Evolutionary conservation across 2,329 filamentous ascomycete species (phyloP), one percentile per base, ranked within the genome.

Genomic region (Thelonectria olida): DNA sequence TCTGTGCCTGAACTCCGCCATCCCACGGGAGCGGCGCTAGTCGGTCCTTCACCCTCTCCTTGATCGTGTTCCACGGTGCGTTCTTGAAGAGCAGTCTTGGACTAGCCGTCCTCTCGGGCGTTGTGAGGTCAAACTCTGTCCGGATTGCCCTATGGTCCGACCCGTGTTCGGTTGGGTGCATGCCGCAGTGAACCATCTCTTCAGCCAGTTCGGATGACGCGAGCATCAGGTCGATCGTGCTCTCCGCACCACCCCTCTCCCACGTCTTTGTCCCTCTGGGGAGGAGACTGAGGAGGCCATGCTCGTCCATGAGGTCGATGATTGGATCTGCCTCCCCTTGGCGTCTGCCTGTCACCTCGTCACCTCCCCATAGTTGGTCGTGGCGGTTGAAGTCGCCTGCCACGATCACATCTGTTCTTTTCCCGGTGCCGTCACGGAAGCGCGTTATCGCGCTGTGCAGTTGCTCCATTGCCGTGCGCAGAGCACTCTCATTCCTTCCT

Each of bases 301-400:
- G 70, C 36, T 77, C 67, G 61, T 59, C 73, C 64, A 79, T 79
- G 4, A 79, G 64, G 50, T 77, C 63, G 48, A 79, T 73, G 42
- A 78, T 76, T 50, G 51, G 62, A 48, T 77, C 69, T 20, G 69
- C 76, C 68, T 79, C 73, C n/a, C 76, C 76, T 62, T 80, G 65
- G 54, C 73, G 72, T 19, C 34, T 41, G 13, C 44, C 17, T 5
- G 36, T 61, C 19, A 66, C 52, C 10, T 63, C 55, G 13, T 66
- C 63, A 23, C 63, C 68, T 59, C 63, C 66, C 68, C 42, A 69
- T 8, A 71, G 58, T 20, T 62, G 28, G 39, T 68, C 54, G 15
- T 67, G 41, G 7, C 58, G 44, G 22, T 68, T 68, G 36, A 70
- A 70, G 55, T 67, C 62, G 4, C 66, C 61, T 3, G 45, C 53